These are phyloP conservation scores for Heimioporus punctisporus DNA, from an alignment of 1,284 basidiomycete species.

Conservation along the genomic window DNA sequence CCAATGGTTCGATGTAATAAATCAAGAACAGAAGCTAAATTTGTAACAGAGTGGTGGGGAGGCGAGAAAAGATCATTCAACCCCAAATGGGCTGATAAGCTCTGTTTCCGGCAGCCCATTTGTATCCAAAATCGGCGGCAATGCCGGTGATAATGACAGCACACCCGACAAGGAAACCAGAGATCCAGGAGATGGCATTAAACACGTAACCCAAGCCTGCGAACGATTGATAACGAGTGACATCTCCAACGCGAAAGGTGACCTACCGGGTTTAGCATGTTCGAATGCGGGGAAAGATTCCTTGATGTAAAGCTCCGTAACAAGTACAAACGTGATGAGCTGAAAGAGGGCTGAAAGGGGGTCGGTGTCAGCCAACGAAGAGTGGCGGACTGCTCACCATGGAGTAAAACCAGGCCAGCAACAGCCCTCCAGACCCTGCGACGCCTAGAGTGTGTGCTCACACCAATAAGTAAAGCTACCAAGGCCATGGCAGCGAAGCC, in stretches of 20 bases:
- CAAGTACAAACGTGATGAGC: constrained; percentile 60
- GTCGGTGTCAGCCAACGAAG: background rate
- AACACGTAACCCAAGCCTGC: constrained; percentile 61
- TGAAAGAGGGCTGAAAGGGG: constrained; percentile 52
- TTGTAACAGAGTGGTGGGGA: too few relatives aligned
- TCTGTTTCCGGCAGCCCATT: constrained; percentile 77
- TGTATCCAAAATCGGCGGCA: constrained; percentile 65
- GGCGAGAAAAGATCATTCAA: constrained; percentile 13
- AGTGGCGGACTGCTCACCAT: constrained; percentile 44
- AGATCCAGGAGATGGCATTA: constrained; percentile 62
- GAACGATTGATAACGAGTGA: constrained; percentile 3
- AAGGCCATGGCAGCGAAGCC: constrained; percentile 64
- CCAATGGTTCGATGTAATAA: too few relatives aligned
- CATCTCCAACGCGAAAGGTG: background rate
- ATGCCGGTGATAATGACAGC: constrained; percentile 66
- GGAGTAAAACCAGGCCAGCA: constrained; percentile 60
- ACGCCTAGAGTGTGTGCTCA: constrained; percentile 71
- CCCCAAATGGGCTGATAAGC: constrained; percentile 56
- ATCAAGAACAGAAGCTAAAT: too few relatives aligned
- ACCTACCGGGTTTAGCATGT: constrained; percentile 60
- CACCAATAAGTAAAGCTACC: constrained; percentile 61
- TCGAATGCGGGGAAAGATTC: constrained; percentile 53
- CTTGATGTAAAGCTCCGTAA: constrained; percentile 61
- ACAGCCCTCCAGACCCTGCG: constrained; percentile 75
- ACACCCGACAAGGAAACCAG: constrained; percentile 49